These are phyloP conservation scores for Volvox reticuliferus DNA, from an alignment of 139 green algal genomes.

Conservation along the genomic window DNA sequence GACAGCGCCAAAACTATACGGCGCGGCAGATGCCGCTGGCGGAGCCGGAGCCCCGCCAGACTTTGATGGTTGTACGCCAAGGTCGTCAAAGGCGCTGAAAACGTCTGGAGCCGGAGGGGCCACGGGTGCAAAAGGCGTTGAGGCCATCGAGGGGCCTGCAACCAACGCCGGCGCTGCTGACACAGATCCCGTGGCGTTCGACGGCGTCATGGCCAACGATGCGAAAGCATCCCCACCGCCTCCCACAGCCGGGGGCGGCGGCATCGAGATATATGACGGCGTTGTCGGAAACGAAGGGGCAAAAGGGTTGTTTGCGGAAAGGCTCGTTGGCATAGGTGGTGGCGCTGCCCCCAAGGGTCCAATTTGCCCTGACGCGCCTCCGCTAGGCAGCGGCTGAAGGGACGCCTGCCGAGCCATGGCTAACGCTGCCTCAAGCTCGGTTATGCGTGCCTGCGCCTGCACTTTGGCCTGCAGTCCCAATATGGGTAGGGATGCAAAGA, in stretches of 20 bases:
- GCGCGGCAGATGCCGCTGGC: background rate
- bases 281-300: background rate
- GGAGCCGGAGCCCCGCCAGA: background rate
- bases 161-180: background rate
- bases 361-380: background rate
- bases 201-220: background rate
- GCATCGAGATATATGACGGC: background rate
- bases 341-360: background rate
- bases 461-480: background rate
- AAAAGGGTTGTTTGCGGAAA: constrained; percentile 30
- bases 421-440: constrained; percentile 11
- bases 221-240: background rate
- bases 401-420: background rate
- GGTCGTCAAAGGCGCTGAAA: constrained; percentile 30
- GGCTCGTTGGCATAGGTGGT: background rate
- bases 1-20: background rate
- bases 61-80: background rate
- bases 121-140: background rate
- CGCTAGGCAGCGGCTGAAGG: constrained; percentile 11
- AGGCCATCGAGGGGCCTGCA: background rate
- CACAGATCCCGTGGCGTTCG: background rate
- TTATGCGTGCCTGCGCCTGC: constrained; percentile 25
- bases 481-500: too few relatives aligned
- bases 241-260: background rate
- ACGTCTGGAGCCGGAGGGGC: background rate